Conservation (phyloP, 495 filamentous ascomycete species). For the Talaromyces proteolyticus region DNA sequence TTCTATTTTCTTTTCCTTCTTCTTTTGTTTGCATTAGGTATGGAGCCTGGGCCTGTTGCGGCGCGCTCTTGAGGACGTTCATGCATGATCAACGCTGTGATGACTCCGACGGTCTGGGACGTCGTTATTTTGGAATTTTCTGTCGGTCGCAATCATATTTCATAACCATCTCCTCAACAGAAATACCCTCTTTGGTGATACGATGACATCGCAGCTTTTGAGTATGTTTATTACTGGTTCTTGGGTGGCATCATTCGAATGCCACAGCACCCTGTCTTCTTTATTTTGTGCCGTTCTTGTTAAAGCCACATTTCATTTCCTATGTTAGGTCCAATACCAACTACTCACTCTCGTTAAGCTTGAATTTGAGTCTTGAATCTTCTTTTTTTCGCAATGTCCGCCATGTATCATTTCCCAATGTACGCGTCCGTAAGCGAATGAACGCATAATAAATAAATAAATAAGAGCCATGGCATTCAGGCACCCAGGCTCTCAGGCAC, state of each 20-base stretch:
- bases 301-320: not conserved
- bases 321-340: not conserved
- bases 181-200: not conserved
- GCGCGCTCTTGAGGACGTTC: not conserved
- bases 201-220: not conserved
- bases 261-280: not conserved
- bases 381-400: no score
- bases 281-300: not conserved
- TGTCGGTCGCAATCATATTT: not conserved
- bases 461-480: no score
- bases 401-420: no score
- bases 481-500: no score
- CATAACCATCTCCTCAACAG: not conserved
- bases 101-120: not conserved
- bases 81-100: not conserved
- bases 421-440: no score
- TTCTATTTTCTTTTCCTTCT: not conserved
- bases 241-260: not conserved
- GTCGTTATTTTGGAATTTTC: not conserved
- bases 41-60: not conserved
- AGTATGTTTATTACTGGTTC: not conserved
- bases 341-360: not conserved
- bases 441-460: no score
- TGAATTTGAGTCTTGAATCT: no score
- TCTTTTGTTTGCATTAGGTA: conserved; percentile 2